Base-by-base conservation (phyloP, 331 rosid species). In the Malus hybrid region DNA sequence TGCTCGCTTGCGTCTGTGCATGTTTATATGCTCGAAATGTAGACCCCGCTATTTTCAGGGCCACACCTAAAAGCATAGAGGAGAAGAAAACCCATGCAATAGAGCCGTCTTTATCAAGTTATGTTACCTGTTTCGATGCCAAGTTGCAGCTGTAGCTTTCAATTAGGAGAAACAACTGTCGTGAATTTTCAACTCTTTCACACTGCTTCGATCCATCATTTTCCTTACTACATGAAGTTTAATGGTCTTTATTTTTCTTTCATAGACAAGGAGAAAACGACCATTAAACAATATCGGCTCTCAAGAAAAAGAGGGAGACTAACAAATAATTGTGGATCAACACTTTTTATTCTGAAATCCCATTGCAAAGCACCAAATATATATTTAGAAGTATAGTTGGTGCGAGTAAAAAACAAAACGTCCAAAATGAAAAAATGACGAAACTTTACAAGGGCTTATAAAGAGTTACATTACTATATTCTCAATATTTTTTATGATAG, bases 61-160 rank as follows among this genome's bases (percentile, higher is more conserved):
- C 46, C 52, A 34, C 31, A 33, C 24, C 50, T 10, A 5, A 31
- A 31, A 19, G 28, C 48, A 34, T 9, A 29, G 27, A 2, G 13
- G 28, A 10, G 24, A 31, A 70, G 22, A 5, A 3, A 50, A 27
- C 61, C 64, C 42, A 52, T 48, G 61, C 64, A 70, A 10, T 29
- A 50, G 29, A 16, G 27, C 62, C 27, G 48, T 70, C 63, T 2
- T 50, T 19, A 24, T 52, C 74, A 70, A 0, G 42, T 19, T 28
- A 29, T 65, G 42, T 32, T 62, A 27, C 7, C 64, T 59, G 5
- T 59, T 24, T 59, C 66, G 55, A 13, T 62, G 79, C 56, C 65
- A 55, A 52, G 54, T 76, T 66, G 79, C 65, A 22, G 36, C 36
- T 5, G 73, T 75, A 66, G 79, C 67, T 55, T 66, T 34, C 71